Evolutionary conservation across 495 filamentous ascomycete species (phyloP), one percentile per base, ranked within the genome.

Genomic region (Peziza echinospora): DNA sequence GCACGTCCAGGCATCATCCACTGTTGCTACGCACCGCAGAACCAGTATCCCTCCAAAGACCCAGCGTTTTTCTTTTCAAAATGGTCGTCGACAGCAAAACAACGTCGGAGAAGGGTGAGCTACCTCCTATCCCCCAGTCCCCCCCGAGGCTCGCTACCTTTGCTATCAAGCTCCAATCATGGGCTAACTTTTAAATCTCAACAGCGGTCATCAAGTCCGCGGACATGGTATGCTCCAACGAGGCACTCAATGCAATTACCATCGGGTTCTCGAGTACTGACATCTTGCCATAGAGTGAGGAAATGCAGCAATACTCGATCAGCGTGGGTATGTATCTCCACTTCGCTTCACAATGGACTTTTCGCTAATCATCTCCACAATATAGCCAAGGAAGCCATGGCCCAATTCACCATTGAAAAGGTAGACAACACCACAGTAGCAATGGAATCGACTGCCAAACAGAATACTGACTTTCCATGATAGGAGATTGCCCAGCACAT

Each of bases 401-500:
- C 73, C 24, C 87, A 91, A 62, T 87, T 72, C 64, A 85, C 72
- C 54, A 80, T 99, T 53, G 89, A 99, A 64, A 96, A 96, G 75
- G 82, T 82, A 62, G 23, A 64, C 43, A 39, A 5, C 24, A n/a
- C n/a, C n/a, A 1, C 40, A 16, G 49, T 41, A 58, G 66, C 44
- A 47, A 24, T 47, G 21, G 24, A 8, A 3, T 40, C 41, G n/a
- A n/a, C n/a, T n/a, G n/a, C n/a, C n/a, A n/a, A n/a, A n/a, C n/a
- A n/a, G n/a, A n/a, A n/a, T n/a, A n/a, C 19, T 37, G 30, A 37
- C 30, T 37, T 23, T 26, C 5, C 44, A 43, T 26, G 40, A 5
- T 49, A 89, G 81, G 89, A 97, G 52, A 94, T 97, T 56, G 89
- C 89, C 2, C 85, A 93, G 58, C 79, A 84, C 63, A 94, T 96